Evolutionary conservation across 140 eudicot species (phyloP).

Genomic region (Cichorium intybus): DNA sequence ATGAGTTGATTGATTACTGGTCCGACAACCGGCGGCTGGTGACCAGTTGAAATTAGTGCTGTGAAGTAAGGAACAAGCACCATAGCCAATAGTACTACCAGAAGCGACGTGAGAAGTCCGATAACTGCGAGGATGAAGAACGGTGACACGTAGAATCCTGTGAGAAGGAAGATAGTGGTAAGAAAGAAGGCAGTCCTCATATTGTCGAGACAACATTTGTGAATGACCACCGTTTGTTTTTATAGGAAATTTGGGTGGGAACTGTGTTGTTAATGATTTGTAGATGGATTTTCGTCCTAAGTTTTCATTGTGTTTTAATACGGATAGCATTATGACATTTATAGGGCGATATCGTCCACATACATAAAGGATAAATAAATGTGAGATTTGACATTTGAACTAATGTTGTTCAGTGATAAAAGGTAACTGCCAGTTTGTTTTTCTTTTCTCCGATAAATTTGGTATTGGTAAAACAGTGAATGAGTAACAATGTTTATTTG

Average conservation of each 20-base stretch:
- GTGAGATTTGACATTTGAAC: too few species aligned
- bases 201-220: neutral
- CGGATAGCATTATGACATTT: neutral
- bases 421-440: too few species aligned
- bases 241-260: neutral
- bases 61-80: slow-evolving; percentile 32
- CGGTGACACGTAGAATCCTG: slow-evolving; percentile 22
- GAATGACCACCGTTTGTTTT: neutral
- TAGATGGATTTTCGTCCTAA: too few species aligned
- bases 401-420: too few species aligned
- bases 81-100: slow-evolving; percentile 19
- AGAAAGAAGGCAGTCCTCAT: slow-evolving; percentile 17
- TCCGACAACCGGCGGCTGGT: slow-evolving; percentile 41
- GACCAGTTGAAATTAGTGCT: slow-evolving; percentile 21
- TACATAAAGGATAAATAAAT: too few species aligned
- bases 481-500: too few species aligned
- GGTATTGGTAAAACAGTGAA: too few species aligned
- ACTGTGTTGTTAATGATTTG: too few species aligned
- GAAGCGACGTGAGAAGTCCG: slow-evolving; percentile 18
- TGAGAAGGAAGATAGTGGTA: slow-evolving; percentile 15
- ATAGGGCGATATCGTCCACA: neutral
- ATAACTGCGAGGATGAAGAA: slow-evolving; percentile 16
- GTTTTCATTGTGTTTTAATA: too few species aligned
- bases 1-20: slow-evolving; percentile 32
- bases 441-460: too few species aligned